phyloP scores from a whole-genome alignment of 2,329 filamentous ascomycete genomes.

The Blumeria graminis region DNA sequence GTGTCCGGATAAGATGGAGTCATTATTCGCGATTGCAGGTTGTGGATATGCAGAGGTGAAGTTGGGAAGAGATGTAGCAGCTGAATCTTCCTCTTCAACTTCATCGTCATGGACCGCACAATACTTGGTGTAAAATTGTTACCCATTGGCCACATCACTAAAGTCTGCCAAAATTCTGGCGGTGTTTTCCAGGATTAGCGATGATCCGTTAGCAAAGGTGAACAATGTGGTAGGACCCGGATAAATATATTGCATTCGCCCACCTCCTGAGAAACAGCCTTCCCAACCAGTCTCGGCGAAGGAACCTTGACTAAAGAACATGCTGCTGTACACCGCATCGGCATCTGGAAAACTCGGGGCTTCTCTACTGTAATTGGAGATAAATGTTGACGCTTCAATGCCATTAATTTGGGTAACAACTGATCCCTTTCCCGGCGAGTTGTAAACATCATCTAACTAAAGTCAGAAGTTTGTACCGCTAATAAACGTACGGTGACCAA shows the following conservation, averaged over 20 bases:
- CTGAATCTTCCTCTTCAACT: too few relatives aligned
- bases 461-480: not conserved
- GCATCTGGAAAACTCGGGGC: slow-evolving; percentile 17
- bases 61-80: not conserved
- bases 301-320: slow-evolving; percentile 17
- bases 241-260: slow-evolving; percentile 16
- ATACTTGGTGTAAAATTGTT: slow-evolving; percentile 11
- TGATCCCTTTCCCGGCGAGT: slow-evolving; percentile 20
- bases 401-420: slow-evolving; percentile 31
- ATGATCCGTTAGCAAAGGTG: slow-evolving; percentile 19
- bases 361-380: slow-evolving; percentile 21
- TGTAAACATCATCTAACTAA: slow-evolving; percentile 19
- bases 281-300: slow-evolving; percentile 6
- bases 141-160: slow-evolving; percentile 11
- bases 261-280: slow-evolving; percentile 18
- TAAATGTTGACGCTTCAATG: slow-evolving; percentile 23
- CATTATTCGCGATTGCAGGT: slow-evolving; percentile 9
- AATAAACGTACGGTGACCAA: slow-evolving; percentile 22
- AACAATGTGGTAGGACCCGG: slow-evolving; percentile 18
- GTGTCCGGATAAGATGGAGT: slow-evolving; percentile 11
- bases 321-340: slow-evolving; percentile 20
- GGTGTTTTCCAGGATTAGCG: slow-evolving; percentile 14
- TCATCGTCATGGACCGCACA: slow-evolving; percentile 1
- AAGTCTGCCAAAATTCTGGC: slow-evolving; percentile 17
- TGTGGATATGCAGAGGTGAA: slow-evolving; percentile 10